A percentile compares a stretch with the other conserved stretches of the same genome.
Conservation (phyloP, 192 early-diverging fungal species). For the Powellomyces hirtus region DNA sequence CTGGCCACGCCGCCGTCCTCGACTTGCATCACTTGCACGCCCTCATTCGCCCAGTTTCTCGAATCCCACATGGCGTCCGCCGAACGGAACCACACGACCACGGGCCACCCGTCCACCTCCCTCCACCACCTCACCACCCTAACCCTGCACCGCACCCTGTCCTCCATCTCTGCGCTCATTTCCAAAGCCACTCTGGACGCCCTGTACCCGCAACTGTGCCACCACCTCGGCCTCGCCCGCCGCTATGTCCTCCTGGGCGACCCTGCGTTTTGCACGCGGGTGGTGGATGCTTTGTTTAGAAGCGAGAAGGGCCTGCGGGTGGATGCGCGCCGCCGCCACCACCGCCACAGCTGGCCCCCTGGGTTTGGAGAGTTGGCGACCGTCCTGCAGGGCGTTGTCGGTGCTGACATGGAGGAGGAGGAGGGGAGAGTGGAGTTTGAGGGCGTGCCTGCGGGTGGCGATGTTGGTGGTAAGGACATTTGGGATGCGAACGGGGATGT, state of each 20-base stretch:
- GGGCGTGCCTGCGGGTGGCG: not conserved
- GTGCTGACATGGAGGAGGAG: not conserved
- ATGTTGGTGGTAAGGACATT: conserved; percentile 14
- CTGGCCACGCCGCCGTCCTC: no score
- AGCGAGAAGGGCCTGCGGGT: not conserved
- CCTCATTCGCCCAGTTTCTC: not conserved
- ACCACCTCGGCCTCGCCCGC: conserved; percentile 8
- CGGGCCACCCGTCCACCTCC: not conserved
- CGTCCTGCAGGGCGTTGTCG: conserved; percentile 8
- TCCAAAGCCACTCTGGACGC: not conserved
- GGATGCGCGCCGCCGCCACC: not conserved
- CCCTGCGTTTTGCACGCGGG: not conserved
- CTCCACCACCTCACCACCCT: not conserved
- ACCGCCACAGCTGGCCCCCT: conserved; percentile 8
- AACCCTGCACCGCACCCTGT: conserved; percentile 10
- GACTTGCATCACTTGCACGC: no score
- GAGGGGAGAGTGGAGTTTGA: conserved; percentile 10
- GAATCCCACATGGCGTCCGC: not conserved
- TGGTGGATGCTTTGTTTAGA: conserved; percentile 3
- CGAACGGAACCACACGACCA: no score
- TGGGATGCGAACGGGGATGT: no score
- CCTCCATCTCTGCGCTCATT: conserved; percentile 2
- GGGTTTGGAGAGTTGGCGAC: conserved; percentile 12
- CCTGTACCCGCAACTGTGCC: conserved; percentile 4
- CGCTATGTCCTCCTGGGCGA: conserved; percentile 21